Evolutionary conservation across 306 rosid species (phyloP).

Genomic region (Glycine soja): DNA sequence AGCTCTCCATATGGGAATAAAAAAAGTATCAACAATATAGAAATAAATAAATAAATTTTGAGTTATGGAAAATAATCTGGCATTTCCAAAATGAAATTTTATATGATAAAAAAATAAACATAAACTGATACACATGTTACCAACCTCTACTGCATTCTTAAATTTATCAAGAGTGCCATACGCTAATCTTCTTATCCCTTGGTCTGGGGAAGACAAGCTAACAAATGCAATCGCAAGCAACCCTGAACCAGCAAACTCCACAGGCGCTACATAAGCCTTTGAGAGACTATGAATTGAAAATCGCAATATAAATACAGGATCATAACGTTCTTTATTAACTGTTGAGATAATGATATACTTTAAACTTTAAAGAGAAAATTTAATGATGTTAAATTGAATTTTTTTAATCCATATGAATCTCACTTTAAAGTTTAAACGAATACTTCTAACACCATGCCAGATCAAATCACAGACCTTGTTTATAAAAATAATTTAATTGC

Average conservation of each 20-base stretch:
- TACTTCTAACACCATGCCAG: neutral
- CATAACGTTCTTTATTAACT: conserved; percentile 55
- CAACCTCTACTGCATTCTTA: conserved; percentile 75
- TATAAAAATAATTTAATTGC: neutral
- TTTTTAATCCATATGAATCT: neutral
- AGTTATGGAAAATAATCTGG: neutral
- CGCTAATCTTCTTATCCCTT: conserved; percentile 76
- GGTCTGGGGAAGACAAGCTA: conserved; percentile 80
- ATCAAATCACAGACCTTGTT: neutral
- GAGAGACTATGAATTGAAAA: conserved; percentile 76
- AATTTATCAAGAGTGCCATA: conserved; percentile 66
- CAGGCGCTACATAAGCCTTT: conserved; percentile 71
- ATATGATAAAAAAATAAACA: conserved; percentile 32
- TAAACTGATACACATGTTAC: conserved; percentile 32
- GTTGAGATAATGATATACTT: neutral
- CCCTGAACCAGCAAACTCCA: conserved; percentile 84
- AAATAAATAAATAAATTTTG: conserved; percentile 24
- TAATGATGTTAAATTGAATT: neutral
- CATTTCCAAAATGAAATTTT: conserved; percentile 39
- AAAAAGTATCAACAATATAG: conserved; percentile 12
- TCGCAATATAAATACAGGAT: conserved; percentile 86
- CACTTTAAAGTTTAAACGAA: neutral
- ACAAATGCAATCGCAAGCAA: conserved; percentile 83
- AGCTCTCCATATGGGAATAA: conserved; percentile 4
- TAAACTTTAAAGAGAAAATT: neutral